A percentile compares a stretch with the other conserved stretches of the same genome.
Conservation (phyloP, 1,139 yeast genomes). For the Entelexis paramagnoliae region DNA sequence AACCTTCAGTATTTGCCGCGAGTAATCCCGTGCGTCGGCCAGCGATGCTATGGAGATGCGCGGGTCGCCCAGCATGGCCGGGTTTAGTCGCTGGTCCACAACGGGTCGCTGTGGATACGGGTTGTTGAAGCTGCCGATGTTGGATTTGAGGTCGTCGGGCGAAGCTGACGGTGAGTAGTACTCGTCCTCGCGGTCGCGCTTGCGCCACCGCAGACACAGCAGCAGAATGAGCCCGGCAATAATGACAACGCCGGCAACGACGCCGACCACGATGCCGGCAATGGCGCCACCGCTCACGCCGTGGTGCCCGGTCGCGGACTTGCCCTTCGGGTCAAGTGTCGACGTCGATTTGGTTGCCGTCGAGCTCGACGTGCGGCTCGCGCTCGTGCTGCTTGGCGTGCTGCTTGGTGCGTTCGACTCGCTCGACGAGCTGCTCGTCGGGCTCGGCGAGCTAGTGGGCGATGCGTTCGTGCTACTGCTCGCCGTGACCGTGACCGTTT, state of each 20-base stretch:
- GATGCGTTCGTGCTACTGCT: constrained; percentile 10
- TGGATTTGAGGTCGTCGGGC: constrained; percentile 28
- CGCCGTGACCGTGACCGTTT: constrained; percentile 8
- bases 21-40: constrained; percentile 70
- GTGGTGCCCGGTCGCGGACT: neutral
- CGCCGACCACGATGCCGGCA: constrained; percentile 64
- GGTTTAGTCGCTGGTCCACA: constrained; percentile 59
- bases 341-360: neutral
- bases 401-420: neutral
- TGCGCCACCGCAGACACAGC: constrained; percentile 34
- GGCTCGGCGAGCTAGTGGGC: neutral
- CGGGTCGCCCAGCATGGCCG: constrained; percentile 62
- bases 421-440: neutral
- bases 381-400: neutral
- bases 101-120: constrained; percentile 28
- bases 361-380: neutral
- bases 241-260: constrained; percentile 40
- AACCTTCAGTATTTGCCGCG: constrained; percentile 60
- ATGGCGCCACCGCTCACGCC: constrained; percentile 41
- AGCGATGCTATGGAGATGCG: constrained; percentile 63
- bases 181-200: constrained; percentile 31
- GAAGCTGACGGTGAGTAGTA: constrained; percentile 39
- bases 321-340: neutral
- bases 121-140: constrained; percentile 32
- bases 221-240: constrained; percentile 41